Percentiles rank a stretch among this genome's conserved stretches.
These are phyloP conservation scores for Nephelium lappaceum DNA, from an alignment of 345 rosid species.

Conservation along the genomic window DNA sequence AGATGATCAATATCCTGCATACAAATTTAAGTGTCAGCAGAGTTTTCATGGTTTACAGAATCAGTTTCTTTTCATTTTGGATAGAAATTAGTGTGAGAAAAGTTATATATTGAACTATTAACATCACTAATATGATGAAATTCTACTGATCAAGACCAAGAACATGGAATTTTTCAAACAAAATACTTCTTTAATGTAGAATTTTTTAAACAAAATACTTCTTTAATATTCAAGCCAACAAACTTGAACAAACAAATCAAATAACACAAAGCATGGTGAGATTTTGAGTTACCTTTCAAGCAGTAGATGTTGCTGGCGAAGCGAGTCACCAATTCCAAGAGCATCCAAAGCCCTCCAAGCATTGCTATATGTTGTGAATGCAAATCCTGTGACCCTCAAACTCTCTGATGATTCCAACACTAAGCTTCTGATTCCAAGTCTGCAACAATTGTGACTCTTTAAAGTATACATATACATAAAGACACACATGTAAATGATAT, in stretches of 20 bases:
- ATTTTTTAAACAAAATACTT: background rate
- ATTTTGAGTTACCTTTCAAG: constrained; percentile 38
- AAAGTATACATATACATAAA: constrained; percentile 5
- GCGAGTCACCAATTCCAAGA: constrained; percentile 47
- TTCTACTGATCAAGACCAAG: too few species aligned
- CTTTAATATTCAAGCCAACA: background rate
- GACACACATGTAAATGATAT: background rate
- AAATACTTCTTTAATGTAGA: too few species aligned
- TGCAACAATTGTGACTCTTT: constrained; percentile 28
- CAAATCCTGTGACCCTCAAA: constrained; percentile 63
- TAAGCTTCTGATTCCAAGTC: constrained; percentile 69
- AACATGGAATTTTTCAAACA: background rate
- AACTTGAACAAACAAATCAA: background rate
- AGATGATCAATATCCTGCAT: constrained; percentile 36
- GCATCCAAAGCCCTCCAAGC: constrained; percentile 83
- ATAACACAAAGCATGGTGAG: background rate
- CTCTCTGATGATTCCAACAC: constrained; percentile 67
- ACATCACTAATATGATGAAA: too few species aligned
- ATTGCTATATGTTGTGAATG: constrained; percentile 51
- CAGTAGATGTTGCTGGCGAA: constrained; percentile 45
- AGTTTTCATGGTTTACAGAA: background rate
- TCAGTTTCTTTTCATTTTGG: background rate
- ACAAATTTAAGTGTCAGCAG: background rate
- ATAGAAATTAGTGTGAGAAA: background rate
- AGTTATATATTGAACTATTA: too few species aligned